These are phyloP conservation scores for Chrysoporthe austroafricana DNA, from an alignment of 2,329 filamentous ascomycete species.

Conservation along the genomic window DNA sequence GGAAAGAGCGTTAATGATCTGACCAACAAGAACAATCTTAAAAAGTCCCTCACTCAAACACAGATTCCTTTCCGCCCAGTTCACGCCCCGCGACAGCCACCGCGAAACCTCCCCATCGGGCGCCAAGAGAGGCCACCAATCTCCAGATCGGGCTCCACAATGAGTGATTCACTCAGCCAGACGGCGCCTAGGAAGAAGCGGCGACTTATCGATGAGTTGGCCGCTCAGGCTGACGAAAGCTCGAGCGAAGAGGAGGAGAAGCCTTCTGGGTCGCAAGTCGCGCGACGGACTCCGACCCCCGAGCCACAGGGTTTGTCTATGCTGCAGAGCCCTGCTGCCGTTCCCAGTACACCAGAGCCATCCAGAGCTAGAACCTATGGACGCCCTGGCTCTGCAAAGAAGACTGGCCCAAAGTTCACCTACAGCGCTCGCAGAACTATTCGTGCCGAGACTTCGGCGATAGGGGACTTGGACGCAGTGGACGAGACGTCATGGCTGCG, in stretches of 20 bases:
- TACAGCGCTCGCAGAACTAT: slow-evolving; percentile 45
- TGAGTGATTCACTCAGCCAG: slow-evolving; percentile 20
- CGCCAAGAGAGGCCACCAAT: slow-evolving; percentile 26
- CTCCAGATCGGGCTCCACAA: slow-evolving; percentile 20
- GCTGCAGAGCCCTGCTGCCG: slow-evolving; percentile 30
- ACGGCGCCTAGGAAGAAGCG: slow-evolving; percentile 26
- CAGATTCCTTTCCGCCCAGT: slow-evolving; percentile 29
- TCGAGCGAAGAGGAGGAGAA: slow-evolving; percentile 35
- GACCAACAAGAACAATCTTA: slow-evolving; percentile 16
- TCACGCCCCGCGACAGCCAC: slow-evolving; percentile 16
- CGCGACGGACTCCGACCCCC: slow-evolving; percentile 27
- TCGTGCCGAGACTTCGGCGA: slow-evolving; percentile 31
- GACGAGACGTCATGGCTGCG: slow-evolving; percentile 31
- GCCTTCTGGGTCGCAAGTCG: slow-evolving; percentile 19
- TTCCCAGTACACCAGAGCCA: slow-evolving; percentile 30
- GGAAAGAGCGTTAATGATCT: slow-evolving; percentile 25
- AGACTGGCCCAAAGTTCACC: slow-evolving; percentile 43
- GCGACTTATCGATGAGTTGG: slow-evolving; percentile 49
- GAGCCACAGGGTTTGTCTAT: slow-evolving; percentile 22
- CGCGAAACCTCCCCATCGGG: slow-evolving; percentile 14
- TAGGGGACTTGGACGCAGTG: slow-evolving; percentile 23
- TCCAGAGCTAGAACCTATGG: slow-evolving; percentile 31
- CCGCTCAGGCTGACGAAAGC: slow-evolving; percentile 44
- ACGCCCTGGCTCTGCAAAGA: slow-evolving; percentile 33
- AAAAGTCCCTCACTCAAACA: slow-evolving; percentile 25